Conservation (phyloP, 345 rosid species). For the Hibiscus tridactylites region DNA sequence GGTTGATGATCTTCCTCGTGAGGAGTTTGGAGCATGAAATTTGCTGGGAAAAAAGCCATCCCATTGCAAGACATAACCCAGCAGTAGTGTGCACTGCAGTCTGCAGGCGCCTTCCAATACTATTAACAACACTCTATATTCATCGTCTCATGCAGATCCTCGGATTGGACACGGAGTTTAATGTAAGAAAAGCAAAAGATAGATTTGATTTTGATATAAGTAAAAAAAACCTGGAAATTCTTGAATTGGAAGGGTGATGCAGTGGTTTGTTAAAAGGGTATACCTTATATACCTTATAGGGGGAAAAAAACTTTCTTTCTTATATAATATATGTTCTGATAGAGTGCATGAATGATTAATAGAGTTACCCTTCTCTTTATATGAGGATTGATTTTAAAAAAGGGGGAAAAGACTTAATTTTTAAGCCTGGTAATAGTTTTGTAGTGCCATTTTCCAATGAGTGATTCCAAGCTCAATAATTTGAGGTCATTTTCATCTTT, state of each 20-base stretch:
- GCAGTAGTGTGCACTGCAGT: neutral
- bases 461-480: neutral
- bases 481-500: constrained; percentile 13
- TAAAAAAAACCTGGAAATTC: constrained; percentile 6
- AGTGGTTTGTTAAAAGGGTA: constrained; percentile 17
- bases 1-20: constrained; percentile 52
- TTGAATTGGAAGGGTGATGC: constrained; percentile 19
- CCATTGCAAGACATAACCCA: constrained; percentile 66
- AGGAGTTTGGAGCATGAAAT: constrained; percentile 74
- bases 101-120: too few species aligned
- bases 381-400: constrained; percentile 15
- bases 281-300: constrained; percentile 33
- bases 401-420: neutral
- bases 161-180: constrained; percentile 3
- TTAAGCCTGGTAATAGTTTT: neutral
- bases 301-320: constrained; percentile 2
- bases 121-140: neutral
- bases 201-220: constrained; percentile 7
- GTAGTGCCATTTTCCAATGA: neutral
- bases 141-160: neutral
- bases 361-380: constrained; percentile 29
- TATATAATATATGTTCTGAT: neutral
- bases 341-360: constrained; percentile 18
- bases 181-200: constrained; percentile 5
- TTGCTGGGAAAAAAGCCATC: constrained; percentile 83